Evolutionary conservation across 768 basidiomycete species (phyloP), one percentile per base, ranked within the genome.

Genomic region (Cystofilobasidium bisporidii): DNA sequence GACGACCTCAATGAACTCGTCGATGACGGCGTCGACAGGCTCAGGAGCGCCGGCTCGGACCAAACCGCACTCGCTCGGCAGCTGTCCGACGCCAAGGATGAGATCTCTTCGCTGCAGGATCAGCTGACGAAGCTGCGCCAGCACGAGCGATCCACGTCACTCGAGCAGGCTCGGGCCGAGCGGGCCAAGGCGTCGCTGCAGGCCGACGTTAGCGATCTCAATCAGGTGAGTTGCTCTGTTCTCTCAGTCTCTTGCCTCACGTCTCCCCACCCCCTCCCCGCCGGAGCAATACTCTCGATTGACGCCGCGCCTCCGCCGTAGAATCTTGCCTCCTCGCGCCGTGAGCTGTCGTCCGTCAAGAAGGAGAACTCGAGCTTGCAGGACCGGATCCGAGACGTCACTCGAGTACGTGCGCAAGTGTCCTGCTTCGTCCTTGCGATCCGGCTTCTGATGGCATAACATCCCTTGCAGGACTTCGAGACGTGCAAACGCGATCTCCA

Each of bases 21-120:
- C 63, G 91, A 93, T 72, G 86, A 90, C 73, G 91, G 92, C 75
- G 81, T 93, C 20, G 89, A 90, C 74, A 84, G 86, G 61, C 84
- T 93, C 3, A 87, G 89, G 73, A 86, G 90, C 65, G 85, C 86
- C 0, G 89, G 89, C 6, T 76, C 72, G 8, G 69, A 64, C 28
- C 68, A 71, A 50, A 69, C 64, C 26, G 38, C 26, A 1, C 24
- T 63, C 26, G 22, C 60, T n/a, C 40, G 40, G 20, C 38, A 61
- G 45, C 30, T 61, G 1, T 43, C 60, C 6, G 60, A 61, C 18
- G 45, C 60, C 1, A 20, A 28, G 26, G 60, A 61, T 5, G 57
- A 66, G 22, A 26, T 60, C 17, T 30, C 65, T 22, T 26, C 59
- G 20, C 58, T 60, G 47, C 58, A 66, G n/a, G 53, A 60, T 22